Evolutionary conservation across 169 alveolate species (phyloP).

Genomic region (Ophryocystis elektroscirrha): DNA sequence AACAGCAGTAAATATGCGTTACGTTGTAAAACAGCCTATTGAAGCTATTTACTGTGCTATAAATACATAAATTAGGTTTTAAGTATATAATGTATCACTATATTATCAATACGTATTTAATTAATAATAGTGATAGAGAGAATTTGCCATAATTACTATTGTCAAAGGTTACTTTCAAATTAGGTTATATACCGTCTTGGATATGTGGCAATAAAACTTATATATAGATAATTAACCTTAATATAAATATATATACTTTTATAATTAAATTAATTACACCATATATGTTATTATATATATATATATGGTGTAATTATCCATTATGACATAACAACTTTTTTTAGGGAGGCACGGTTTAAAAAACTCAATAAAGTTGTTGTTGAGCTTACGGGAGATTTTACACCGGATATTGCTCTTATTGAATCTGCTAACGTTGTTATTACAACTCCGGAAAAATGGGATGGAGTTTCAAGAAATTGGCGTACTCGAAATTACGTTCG

Average conservation of each 20-base stretch:
- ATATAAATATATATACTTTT: background rate
- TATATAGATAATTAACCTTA: background rate
- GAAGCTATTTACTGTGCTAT: too few relatives aligned
- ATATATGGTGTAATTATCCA: too few relatives aligned
- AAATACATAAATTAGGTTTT: background rate
- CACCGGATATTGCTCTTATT: constrained; percentile 60
- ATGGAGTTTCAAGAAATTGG: constrained; percentile 95
- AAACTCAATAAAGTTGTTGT: constrained; percentile 58
- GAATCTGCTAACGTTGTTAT: constrained; percentile 63
- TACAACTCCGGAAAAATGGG: constrained; percentile 99
- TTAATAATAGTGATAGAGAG: background rate
- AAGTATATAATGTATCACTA: background rate
- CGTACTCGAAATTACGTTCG: constrained; percentile 69
- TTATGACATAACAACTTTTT: too few relatives aligned
- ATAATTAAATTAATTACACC: constrained; percentile 26
- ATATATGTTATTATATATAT: too few relatives aligned
- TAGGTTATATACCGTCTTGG: too few relatives aligned
- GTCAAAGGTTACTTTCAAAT: too few relatives aligned
- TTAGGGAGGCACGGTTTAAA: too few relatives aligned
- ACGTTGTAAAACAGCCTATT: too few relatives aligned
- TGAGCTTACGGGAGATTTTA: constrained; percentile 86
- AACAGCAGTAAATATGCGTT: too few relatives aligned
- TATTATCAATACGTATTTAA: background rate
- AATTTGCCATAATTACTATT: too few relatives aligned
- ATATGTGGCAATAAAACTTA: background rate